Evolutionary conservation across 129 eudicot genomes (phyloP).

Genomic region (Escallonia rubra): DNA sequence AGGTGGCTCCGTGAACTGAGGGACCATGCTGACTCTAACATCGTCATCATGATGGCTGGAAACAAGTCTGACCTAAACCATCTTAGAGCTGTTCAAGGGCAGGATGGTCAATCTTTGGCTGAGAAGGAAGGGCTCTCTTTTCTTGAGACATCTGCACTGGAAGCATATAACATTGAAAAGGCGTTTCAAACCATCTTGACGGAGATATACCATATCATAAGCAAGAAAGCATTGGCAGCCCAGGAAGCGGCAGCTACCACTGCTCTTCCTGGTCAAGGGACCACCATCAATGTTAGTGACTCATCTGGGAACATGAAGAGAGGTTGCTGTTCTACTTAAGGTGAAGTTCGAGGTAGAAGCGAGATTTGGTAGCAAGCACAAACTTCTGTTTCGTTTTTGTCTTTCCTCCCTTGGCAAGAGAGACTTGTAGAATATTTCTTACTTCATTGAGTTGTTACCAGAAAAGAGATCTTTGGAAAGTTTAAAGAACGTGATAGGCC

Average conservation of each 20-base stretch:
- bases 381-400: constrained; percentile 16
- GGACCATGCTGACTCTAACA: constrained; percentile 79
- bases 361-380: constrained; percentile 15
- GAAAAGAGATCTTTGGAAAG: constrained; percentile 9
- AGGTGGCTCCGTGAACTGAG: constrained; percentile 76
- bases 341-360: constrained; percentile 3
- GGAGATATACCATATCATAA: constrained; percentile 64
- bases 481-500: constrained; percentile 3
- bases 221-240: constrained; percentile 87
- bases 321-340: constrained; percentile 58
- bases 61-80: constrained; percentile 77
- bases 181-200: constrained; percentile 71
- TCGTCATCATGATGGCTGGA: constrained; percentile 79
- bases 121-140: constrained; percentile 82
- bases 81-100: constrained; percentile 57
- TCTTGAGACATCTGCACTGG: constrained; percentile 81
- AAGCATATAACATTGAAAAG: constrained; percentile 62
- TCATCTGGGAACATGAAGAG: constrained; percentile 35
- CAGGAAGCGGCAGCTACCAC: constrained; percentile 45
- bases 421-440: constrained; percentile 21
- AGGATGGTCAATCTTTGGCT: constrained; percentile 65
- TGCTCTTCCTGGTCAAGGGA: constrained; percentile 64
- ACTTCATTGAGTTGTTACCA: constrained; percentile 2
- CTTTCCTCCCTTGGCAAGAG: constrained; percentile 10
- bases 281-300: constrained; percentile 63